A percentile compares a stretch with the other conserved stretches of the same genome.
These are phyloP conservation scores for Danielia oregonensis DNA, from an alignment of 805 yeast species.

Conservation along the genomic window DNA sequence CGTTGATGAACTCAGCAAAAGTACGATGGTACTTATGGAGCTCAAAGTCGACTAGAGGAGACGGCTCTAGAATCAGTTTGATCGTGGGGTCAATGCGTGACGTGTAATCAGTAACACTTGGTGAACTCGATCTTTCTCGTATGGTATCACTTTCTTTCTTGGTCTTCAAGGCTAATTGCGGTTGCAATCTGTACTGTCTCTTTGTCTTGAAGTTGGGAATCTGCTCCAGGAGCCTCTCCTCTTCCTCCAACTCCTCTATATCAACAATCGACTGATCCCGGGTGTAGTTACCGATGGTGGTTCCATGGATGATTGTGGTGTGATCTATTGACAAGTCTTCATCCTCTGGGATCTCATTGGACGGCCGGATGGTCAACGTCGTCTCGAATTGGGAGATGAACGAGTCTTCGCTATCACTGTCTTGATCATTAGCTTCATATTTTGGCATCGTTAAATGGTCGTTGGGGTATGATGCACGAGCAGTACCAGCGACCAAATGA, in stretches of 20 bases:
- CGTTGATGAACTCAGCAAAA: slow-evolving; percentile 39
- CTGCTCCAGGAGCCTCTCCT: slow-evolving; percentile 31
- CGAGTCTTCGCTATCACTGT: slow-evolving; percentile 14
- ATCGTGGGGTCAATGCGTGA: slow-evolving; percentile 5
- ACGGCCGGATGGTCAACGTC: slow-evolving; percentile 38
- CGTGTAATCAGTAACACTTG: neutral
- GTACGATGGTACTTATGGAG: slow-evolving; percentile 36
- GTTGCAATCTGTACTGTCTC: slow-evolving; percentile 27
- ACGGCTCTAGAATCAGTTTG: slow-evolving; percentile 24
- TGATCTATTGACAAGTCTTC: slow-evolving; percentile 41
- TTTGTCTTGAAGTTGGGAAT: slow-evolving; percentile 35
- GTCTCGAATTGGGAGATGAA: slow-evolving; percentile 39
- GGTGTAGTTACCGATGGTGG: slow-evolving; percentile 24
- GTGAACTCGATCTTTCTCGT: slow-evolving; percentile 1
- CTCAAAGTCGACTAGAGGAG: slow-evolving; percentile 32
- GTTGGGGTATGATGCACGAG: neutral
- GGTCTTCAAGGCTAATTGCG: slow-evolving; percentile 19
- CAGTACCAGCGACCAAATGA: neutral
- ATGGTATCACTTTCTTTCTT: slow-evolving; percentile 3
- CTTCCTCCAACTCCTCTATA: slow-evolving; percentile 33
- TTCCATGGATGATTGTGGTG: slow-evolving; percentile 26
- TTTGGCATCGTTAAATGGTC: slow-evolving; percentile 6
- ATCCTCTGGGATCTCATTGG: slow-evolving; percentile 29
- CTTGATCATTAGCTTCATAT: slow-evolving; percentile 2
- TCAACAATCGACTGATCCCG: slow-evolving; percentile 31